phyloP scores from a whole-genome alignment of 495 filamentous ascomycete species.

The Aspergillus mulundensis region DNA sequence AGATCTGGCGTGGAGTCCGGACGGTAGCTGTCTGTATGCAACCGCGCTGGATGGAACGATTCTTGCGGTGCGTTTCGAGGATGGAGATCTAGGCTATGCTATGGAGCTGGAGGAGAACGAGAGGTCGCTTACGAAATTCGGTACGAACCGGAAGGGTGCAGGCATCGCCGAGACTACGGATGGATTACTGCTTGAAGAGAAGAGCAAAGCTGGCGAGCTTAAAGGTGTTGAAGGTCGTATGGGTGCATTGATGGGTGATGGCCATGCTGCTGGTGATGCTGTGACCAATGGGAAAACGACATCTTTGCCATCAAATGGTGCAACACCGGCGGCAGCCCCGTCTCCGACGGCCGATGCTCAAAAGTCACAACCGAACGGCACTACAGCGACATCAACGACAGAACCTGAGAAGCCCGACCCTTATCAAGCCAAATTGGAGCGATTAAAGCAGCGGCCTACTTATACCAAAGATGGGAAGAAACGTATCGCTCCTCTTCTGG shows the following conservation, averaged over 20 bases:
- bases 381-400: slow-evolving; percentile 27
- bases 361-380: slow-evolving; percentile 41
- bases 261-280: slow-evolving; percentile 27
- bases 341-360: slow-evolving; percentile 32
- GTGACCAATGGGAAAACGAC: slow-evolving; percentile 41
- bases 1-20: slow-evolving; percentile 91
- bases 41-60: slow-evolving; percentile 87
- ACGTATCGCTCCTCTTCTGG: slow-evolving; percentile 83
- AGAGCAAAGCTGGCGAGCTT: slow-evolving; percentile 84
- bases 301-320: slow-evolving; percentile 37
- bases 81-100: slow-evolving; percentile 69
- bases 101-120: slow-evolving; percentile 83
- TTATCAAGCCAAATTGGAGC: slow-evolving; percentile 64
- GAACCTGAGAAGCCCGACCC: slow-evolving; percentile 58
- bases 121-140: slow-evolving; percentile 86
- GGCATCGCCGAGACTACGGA: slow-evolving; percentile 89
- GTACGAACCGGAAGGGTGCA: slow-evolving; percentile 75
- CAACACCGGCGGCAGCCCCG: slow-evolving; percentile 35
- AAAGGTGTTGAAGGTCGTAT: slow-evolving; percentile 89
- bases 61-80: slow-evolving; percentile 66
- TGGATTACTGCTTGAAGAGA: slow-evolving; percentile 80
- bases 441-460: slow-evolving; percentile 83
- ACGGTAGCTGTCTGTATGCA: slow-evolving; percentile 80
- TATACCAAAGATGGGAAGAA: slow-evolving; percentile 98
- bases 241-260: slow-evolving; percentile 96